A percentile compares a stretch with the other conserved stretches of the same genome.
Conservation (phyloP, 1,284 basidiomycete species). For the Austroboletus olivaceoglutinosus region DNA sequence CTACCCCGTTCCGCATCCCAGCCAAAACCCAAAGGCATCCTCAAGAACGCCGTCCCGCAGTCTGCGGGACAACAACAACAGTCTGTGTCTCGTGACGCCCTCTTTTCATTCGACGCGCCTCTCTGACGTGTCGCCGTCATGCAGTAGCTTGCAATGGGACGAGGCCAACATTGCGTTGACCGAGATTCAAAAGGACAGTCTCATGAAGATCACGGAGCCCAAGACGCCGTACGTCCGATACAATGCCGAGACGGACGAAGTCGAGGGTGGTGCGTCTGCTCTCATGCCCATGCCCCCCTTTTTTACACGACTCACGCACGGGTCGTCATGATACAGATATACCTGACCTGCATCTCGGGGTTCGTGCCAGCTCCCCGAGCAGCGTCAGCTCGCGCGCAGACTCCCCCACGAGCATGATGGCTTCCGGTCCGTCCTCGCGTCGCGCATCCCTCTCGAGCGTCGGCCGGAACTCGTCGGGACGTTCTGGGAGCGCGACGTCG, state of each 20-base stretch:
- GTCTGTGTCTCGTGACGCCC: conserved; percentile 31
- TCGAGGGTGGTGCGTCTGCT: conserved; percentile 73
- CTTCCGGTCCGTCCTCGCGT: conserved; percentile 70
- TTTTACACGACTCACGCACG: background rate
- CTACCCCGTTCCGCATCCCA: conserved; percentile 56
- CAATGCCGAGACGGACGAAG: conserved; percentile 79
- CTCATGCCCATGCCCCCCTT: background rate
- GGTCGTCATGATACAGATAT: conserved; percentile 47
- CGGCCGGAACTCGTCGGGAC: conserved; percentile 48
- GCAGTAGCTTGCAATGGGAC: conserved; percentile 79
- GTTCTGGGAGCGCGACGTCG: conserved; percentile 60
- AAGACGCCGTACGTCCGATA: conserved; percentile 96
- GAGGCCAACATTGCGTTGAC: conserved; percentile 88
- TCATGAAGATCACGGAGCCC: conserved; percentile 96
- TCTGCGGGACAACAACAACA: conserved; percentile 44
- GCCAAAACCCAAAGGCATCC: conserved; percentile 76
- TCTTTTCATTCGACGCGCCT: background rate
- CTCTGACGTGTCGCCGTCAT: background rate
- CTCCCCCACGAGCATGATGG: conserved; percentile 49
- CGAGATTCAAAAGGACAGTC: conserved; percentile 87
- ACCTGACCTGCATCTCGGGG: conserved; percentile 57
- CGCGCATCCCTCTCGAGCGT: conserved; percentile 75
- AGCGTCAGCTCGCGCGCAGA: conserved; percentile 37
- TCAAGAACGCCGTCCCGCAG: conserved; percentile 69
- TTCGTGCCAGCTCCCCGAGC: conserved; percentile 32